Percentiles rank a stretch among this genome's conserved stretches.
Conservation (phyloP, 2,329 filamentous ascomycete genomes). For the Cercospora citrullina region DNA sequence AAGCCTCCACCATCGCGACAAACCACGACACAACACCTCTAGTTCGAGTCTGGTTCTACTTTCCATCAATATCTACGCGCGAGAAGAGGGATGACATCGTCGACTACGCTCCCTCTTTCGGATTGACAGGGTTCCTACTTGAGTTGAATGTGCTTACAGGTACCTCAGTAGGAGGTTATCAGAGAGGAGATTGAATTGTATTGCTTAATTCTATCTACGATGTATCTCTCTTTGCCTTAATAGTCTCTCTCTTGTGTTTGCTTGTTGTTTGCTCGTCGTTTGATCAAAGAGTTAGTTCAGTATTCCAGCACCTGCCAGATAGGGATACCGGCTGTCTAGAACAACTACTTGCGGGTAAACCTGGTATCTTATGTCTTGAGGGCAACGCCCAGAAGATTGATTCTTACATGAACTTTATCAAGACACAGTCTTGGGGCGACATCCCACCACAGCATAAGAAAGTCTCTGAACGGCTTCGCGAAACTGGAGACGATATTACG, state of each 20-base stretch:
- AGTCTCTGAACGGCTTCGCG: slow-evolving; percentile 57
- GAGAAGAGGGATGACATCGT: slow-evolving; percentile 60
- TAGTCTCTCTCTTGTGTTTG: too few relatives aligned
- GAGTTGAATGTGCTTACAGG: slow-evolving; percentile 28
- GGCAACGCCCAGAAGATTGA: slow-evolving; percentile 53
- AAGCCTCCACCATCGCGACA: background rate
- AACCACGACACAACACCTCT: slow-evolving; percentile 32
- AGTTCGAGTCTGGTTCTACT: slow-evolving; percentile 63
- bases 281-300: too few relatives aligned
- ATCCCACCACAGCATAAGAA: slow-evolving; percentile 64
- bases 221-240: too few relatives aligned
- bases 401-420: slow-evolving; percentile 63
- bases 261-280: too few relatives aligned
- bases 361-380: slow-evolving; percentile 56
- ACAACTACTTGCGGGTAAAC: slow-evolving; percentile 55
- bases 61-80: slow-evolving; percentile 61
- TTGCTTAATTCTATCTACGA: too few relatives aligned
- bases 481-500: slow-evolving; percentile 37
- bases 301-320: too few relatives aligned
- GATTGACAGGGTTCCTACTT: slow-evolving; percentile 59
- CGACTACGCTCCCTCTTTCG: slow-evolving; percentile 53
- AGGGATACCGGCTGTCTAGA: too few relatives aligned
- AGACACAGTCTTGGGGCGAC: slow-evolving; percentile 63
- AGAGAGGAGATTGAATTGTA: too few relatives aligned
- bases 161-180: too few relatives aligned